These are phyloP conservation scores for Dictyostelium firmibasis DNA, from an alignment of 78 protist genomes.

Conservation along the genomic window DNA sequence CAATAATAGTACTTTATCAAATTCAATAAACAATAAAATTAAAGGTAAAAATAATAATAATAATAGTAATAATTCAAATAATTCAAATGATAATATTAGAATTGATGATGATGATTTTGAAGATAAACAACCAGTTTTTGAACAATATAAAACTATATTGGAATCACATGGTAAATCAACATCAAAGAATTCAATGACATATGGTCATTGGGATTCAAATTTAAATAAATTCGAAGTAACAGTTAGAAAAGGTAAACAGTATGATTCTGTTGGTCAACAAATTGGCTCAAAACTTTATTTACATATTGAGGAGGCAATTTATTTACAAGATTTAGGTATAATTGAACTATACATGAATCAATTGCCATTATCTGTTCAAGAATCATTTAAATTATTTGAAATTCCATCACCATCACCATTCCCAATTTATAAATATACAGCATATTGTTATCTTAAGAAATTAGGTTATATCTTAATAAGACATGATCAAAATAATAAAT, in stretches of 20 bases:
- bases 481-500: background rate
- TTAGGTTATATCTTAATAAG: constrained; percentile 35
- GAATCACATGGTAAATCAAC: background rate
- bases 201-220: constrained; percentile 2
- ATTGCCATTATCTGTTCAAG: constrained; percentile 27
- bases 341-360: constrained; percentile 20
- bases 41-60: background rate
- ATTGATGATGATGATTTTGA: background rate
- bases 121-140: constrained; percentile 6
- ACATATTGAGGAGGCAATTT: constrained; percentile 37
- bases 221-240: background rate
- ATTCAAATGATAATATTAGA: background rate
- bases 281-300: constrained; percentile 14
- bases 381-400: constrained; percentile 29
- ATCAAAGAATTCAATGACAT: constrained; percentile 16
- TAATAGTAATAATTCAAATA: background rate
- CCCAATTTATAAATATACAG: constrained; percentile 9
- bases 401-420: background rate
- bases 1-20: constrained; percentile 10
- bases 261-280: constrained; percentile 30
- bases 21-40: background rate
- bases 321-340: background rate
- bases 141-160: constrained; percentile 25
- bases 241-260: constrained; percentile 22
- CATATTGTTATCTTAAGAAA: constrained; percentile 16